phyloP scores from a whole-genome alignment of 176 grass and related monocot genomes.

The Stipa capillata region DNA sequence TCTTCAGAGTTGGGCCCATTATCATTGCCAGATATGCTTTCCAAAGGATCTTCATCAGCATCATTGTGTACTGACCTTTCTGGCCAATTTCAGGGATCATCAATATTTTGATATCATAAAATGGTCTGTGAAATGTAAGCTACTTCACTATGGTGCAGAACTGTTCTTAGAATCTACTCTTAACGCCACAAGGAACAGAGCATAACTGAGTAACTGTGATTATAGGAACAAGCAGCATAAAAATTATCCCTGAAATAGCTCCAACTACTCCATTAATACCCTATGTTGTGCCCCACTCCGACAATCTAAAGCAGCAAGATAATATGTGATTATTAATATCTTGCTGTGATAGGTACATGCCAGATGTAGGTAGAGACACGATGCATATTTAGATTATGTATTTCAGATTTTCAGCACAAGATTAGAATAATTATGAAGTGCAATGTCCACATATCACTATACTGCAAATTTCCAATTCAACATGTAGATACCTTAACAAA shows the following conservation, averaged over 20 bases:
- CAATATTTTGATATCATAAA: conserved; percentile 17
- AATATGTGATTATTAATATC: background rate
- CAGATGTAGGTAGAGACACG: background rate
- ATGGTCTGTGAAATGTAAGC: background rate
- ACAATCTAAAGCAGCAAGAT: background rate
- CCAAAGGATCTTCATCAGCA: conserved; percentile 15
- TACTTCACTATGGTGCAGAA: background rate
- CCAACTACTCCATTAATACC: background rate
- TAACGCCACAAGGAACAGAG: background rate
- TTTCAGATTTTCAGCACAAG: background rate
- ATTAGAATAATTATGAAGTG: background rate
- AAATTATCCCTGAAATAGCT: background rate
- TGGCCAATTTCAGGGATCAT: conserved; percentile 25
- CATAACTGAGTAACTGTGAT: background rate
- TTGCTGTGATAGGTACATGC: background rate
- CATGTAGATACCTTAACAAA: too few species aligned
- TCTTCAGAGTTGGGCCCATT: conserved; percentile 34
- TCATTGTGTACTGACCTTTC: conserved; percentile 38
- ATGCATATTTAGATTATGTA: background rate
- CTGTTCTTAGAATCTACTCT: background rate
- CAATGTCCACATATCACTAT: background rate
- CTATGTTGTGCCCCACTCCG: background rate
- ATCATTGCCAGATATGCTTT: conserved; percentile 26
- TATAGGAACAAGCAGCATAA: background rate
- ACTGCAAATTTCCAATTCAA: too few species aligned